Base-by-base conservation (phyloP, 352 stramenopile species). In the Phytophthora lateralis region DNA sequence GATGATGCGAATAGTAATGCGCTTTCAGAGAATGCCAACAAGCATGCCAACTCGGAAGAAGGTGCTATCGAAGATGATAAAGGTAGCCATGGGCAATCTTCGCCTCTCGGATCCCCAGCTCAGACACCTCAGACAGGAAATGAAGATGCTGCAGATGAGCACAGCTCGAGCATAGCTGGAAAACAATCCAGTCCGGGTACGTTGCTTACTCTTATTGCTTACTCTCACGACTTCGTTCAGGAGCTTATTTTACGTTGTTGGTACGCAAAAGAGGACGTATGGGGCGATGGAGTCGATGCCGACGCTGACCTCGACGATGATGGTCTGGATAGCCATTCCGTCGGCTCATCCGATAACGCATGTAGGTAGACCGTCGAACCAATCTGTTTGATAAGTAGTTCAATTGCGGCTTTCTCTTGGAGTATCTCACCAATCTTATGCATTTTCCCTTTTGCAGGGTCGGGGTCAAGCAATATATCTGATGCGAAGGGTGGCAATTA, bases 151-250 rank as follows among this genome's bases (percentile, higher is more conserved):
- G 15, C 53, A 55, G 69, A 69, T 15, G 72, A 78, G n/a, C 66
- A 71, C 30, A 78, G 53, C 41, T 74, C 70, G 9, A 78, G 58
- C 17, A 52, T 56, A 24, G 20, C 37, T 38, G 62, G 44, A 42
- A 77, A 80, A 18, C 68, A 76, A 27, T 76, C 48, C 6, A 82
- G 70, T 51, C 71, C 71, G 61, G 70, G 76, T 85, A 66, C 43
- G 41, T 54, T 59, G 9, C 24, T 1, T 56, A 27, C 39, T 14
- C 17, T 43, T 2, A 24, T 5, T 43, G 15, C 34, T 49, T 54
- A 11, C 20, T 29, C 32, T 45, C 63, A 14, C 15, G 18, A 27
- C 45, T 32, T 41, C 12, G 51, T 42, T 48, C 6, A 50, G 55
- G 10, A 6, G 34, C 35, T 63, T 11, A 47, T 4, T 27, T 14